Evolutionary conservation across 2,329 filamentous ascomycete genomes (phyloP).

Genomic region (Aspergillus tanneri): DNA sequence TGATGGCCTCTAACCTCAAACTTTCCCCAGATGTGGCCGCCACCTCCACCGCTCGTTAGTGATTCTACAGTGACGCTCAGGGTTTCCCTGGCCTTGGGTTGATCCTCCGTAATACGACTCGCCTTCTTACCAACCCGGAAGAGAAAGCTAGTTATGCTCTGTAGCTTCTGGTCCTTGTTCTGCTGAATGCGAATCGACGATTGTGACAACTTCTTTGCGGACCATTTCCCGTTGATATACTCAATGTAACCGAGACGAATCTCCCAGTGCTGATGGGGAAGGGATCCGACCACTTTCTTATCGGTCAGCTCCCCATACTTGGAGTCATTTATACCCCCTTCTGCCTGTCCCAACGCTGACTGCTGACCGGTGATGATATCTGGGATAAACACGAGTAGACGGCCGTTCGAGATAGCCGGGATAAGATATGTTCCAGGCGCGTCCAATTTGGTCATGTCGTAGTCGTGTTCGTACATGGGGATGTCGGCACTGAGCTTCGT

Average conservation of each 20-base stretch:
- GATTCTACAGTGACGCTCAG: too few species aligned
- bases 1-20: too few species aligned
- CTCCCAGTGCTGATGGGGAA: neutral
- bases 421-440: neutral
- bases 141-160: too few species aligned
- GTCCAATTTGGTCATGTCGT: neutral
- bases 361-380: neutral
- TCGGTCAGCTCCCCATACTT: neutral
- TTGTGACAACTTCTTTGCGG: neutral
- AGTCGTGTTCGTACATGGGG: neutral
- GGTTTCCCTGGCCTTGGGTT: too few species aligned
- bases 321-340: too few species aligned
- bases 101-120: too few species aligned
- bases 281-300: neutral
- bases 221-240: conserved; percentile 2
- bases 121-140: too few species aligned
- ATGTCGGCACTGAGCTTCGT: neutral
- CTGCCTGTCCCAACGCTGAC: too few species aligned
- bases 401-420: neutral
- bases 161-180: too few species aligned
- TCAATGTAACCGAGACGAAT: neutral
- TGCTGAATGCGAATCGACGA: neutral
- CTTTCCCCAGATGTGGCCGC: too few species aligned
- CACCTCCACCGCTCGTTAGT: too few species aligned
- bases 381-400: neutral